Conservation (phyloP, 129 eudicot genomes). For the Flaveria bidentis region DNA sequence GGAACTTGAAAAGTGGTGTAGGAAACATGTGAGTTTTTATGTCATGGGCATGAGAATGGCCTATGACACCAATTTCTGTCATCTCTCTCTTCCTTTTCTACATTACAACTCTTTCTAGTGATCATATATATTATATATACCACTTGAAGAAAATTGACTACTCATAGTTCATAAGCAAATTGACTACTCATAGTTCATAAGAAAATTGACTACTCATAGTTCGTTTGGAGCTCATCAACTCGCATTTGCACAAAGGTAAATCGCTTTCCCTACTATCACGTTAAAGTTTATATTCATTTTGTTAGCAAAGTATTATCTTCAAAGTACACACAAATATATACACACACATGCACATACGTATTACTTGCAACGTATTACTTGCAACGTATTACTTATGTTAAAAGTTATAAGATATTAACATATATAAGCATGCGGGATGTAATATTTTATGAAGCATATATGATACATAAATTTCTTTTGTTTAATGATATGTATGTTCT, state of each 20-base stretch:
- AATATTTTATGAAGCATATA: background rate
- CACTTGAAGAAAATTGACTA: constrained; percentile 33
- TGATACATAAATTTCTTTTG: background rate
- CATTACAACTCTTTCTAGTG: constrained; percentile 4
- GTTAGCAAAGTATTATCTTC: background rate
- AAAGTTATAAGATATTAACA: too few relatives aligned
- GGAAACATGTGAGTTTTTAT: constrained; percentile 39
- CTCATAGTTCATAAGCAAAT: background rate
- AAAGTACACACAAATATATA: too few relatives aligned
- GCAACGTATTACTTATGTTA: background rate
- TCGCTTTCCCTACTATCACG: background rate
- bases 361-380: background rate
- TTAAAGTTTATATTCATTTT: background rate
- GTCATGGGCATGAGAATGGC: constrained; percentile 35
- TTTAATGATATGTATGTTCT: background rate
- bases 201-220: constrained; percentile 25
- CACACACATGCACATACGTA: too few relatives aligned
- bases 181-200: constrained; percentile 10
- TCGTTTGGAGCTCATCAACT: constrained; percentile 2
- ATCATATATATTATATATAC: constrained; percentile 33
- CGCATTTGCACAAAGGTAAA: background rate
- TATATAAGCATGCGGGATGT: background rate
- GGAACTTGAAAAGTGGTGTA: constrained; percentile 29
- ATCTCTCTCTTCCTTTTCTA: constrained; percentile 30
- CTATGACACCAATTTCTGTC: constrained; percentile 26